These are phyloP conservation scores for Alternaria consortialis DNA, from an alignment of 2,329 filamentous ascomycete genomes.

Conservation along the genomic window DNA sequence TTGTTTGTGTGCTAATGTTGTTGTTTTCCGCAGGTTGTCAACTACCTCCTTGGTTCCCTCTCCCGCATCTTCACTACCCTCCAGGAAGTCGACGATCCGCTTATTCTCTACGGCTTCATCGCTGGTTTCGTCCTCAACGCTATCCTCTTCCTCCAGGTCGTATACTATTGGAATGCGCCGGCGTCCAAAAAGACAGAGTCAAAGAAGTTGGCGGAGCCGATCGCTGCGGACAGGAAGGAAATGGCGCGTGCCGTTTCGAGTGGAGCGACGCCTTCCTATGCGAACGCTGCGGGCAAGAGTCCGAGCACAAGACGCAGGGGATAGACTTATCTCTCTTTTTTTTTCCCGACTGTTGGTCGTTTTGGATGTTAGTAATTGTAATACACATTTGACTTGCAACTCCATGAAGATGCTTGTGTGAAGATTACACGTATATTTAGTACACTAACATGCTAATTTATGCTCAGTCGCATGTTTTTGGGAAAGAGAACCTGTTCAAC, in stretches of 20 bases:
- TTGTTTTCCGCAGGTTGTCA: constrained; percentile 77
- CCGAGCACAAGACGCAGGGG: constrained; percentile 66
- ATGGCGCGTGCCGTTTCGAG: constrained; percentile 49
- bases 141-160: constrained; percentile 86
- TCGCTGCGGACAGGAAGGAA: constrained; percentile 45
- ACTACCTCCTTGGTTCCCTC: constrained; percentile 92
- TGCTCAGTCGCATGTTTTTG: neutral
- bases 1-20: neutral
- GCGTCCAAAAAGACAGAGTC: constrained; percentile 40
- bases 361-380: neutral
- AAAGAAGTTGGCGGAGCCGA: constrained; percentile 52
- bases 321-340: constrained; percentile 34
- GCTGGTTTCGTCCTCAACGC: constrained; percentile 90
- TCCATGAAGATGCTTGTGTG: neutral
- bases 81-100: constrained; percentile 94
- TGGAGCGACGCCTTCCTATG: constrained; percentile 43
- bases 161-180: constrained; percentile 89
- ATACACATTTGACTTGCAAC: neutral
- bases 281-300: constrained; percentile 55
- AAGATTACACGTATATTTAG: constrained; percentile 2
- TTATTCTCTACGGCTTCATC: constrained; percentile 94
- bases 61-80: constrained; percentile 97
- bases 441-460: constrained; percentile 2
- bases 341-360: neutral
- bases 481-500: neutral